Base-by-base conservation (phyloP, 1,139 yeast genomes). In the Magnusiomyces fungicola region DNA sequence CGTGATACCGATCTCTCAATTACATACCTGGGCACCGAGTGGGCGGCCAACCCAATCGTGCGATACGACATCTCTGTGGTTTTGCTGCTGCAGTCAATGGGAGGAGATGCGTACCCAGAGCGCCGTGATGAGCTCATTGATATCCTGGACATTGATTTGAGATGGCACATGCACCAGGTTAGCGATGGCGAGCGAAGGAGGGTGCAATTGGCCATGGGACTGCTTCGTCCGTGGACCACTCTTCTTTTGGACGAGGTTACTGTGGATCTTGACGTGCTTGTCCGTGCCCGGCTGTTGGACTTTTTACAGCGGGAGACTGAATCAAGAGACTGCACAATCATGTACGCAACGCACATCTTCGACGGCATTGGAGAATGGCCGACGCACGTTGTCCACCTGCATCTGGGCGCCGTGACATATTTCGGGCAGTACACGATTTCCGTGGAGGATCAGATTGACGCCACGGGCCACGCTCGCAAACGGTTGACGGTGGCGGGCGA, bases 131-230 rank as follows among this genome's bases (percentile, higher is more conserved):
- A 74, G 58, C 74, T 92, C 56, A 73, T 92, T 46, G 77, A 79
- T 34, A 75, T 92, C 49, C 70, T 92, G 58, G 97, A 90, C 59
- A 82, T 92, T 53, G 95, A 90, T 61, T 75, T 88, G 32, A 72
- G 74, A 23, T 92, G 98, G 98, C 80, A 90, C 57, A 90, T 92
- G 97, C 86, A 87, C 58, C 79, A 77, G 45, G 82, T 90, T 43
- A 83, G 95, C 45, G 98, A 92, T 65, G 98, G 98, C 27, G 97
- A 92, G 65, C 76, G 97, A 54, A 75, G 98, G 57, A 72, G 98
- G 51, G 97, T 92, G 1, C 98, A 92, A 63, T 71, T 92, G 53
- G 88, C 83, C 38, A 89, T 92, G 96, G 98, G 98, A 0, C 72
- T 92, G 48, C 69, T 90, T 55, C 81, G 84, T 59, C 97, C 97